Base-by-base conservation (phyloP, 2,329 filamentous ascomycete genomes). In the Daldinia sp. region DNA sequence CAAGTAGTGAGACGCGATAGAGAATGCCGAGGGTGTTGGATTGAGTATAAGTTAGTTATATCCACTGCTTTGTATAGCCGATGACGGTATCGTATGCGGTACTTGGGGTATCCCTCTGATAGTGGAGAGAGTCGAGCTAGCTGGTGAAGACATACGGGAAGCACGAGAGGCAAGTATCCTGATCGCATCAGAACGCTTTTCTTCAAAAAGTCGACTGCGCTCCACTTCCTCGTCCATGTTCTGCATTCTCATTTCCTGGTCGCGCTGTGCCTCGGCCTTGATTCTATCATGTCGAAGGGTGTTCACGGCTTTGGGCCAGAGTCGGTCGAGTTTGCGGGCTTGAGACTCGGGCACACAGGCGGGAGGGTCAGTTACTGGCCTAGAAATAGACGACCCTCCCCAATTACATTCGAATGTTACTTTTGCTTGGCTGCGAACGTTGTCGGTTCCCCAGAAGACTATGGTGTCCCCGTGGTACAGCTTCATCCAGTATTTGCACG, bases 391-490 rank as follows among this genome's bases (percentile, higher is more conserved):
- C 4, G 86, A 87, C 11, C 81, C 84, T 53, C 85, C 85, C 81
- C 85, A 87, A 55, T 76, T 79, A 74, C 85, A 87, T 37, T 78
- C 79, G 69, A 88, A 87, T 8, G 74, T 71, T 8, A 87, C 75
- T 58, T 79, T 82, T 3, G 79, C 83, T 58, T 81, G 76, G 8
- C 54, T 45, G 32, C 73, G 77, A 45, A 71, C 71, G 41, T 80
- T 77, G 4, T 78, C 75, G 10, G 80, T 77, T 41, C 86, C 81
- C 83, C 88, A 96, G 5, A 96, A 85, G 1, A 87, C 86, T 48
- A 97, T 85, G 21, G 87, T 81, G 73, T 97, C 94, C 1, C 91
- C 92, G 30, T 90, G 87, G 73, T 93, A 86, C 11, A 97, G 76
- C 57, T 87, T 86, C 23, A 90, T 87, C 87, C 87, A 90, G 72